Evolutionary conservation across 2,329 filamentous ascomycete genomes (phyloP), one percentile per base, ranked within the genome.

Genomic region (Monosporascus cannonballus): DNA sequence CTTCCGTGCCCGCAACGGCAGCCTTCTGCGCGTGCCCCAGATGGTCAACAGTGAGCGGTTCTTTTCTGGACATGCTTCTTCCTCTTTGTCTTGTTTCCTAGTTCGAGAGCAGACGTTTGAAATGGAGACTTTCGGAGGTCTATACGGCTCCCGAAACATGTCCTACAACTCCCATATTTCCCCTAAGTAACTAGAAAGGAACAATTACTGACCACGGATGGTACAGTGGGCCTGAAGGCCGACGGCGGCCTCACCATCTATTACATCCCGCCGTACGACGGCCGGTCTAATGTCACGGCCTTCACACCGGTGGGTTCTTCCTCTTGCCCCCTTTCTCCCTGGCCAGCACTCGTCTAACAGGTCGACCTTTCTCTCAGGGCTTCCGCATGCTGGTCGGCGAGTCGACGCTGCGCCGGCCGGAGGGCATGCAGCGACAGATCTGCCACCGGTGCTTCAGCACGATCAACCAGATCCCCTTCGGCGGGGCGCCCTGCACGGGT

Each of bases 351-450:
- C 20, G 30, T 34, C 30, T 34, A 34, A 34, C 11, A 14, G 3
- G 30, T 14, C 9, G 9, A 14, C 15, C 9, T 15, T 38, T 22
- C 37, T 22, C 17, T 27, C 51, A 59, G 57, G 56, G 71, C 1
- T 75, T 74, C 63, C 67, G 72, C 30, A 73, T 73, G 71, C 61
- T 74, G 20, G 63, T 73, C 45, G 73, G 71, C 20, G 67, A 73
- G 46, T 57, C 65, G 6, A 54, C 57, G 9, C 65, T 63, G 52
- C 59, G 58, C 14, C 38, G 67, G 47, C 63, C 68, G 2, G 62
- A 67, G 39, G 49, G 51, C 30, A 63, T 66, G 46, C 72, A 69
- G 59, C 67, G 69, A 9, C 70, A 72, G 59, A 60, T 73, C 20
- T 73, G 70, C 18, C 73, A 72, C 55, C 71, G 70, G 15, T 73